Conservation (phyloP, 805 yeast genomes). For the Lipomyces spencermartinsiae region DNA sequence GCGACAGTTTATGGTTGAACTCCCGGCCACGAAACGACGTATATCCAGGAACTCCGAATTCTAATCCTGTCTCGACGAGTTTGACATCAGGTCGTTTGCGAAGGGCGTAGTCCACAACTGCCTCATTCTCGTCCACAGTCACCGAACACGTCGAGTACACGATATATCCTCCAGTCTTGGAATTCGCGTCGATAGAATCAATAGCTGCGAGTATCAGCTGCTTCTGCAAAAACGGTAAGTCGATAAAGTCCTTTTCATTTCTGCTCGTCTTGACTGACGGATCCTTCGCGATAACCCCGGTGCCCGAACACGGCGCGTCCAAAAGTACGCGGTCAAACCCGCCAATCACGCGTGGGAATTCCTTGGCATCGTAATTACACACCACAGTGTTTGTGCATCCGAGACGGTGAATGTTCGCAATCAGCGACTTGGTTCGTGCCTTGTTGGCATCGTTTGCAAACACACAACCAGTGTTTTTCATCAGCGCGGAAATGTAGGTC, state of each 20-base stretch:
- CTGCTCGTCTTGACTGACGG: constrained; percentile 91
- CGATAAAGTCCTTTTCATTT: constrained; percentile 95
- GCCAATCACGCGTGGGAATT: constrained; percentile 96
- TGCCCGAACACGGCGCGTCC: constrained; percentile 99
- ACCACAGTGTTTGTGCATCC: constrained; percentile 97
- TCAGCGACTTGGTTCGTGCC: constrained; percentile 92
- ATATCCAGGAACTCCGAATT: constrained; percentile 95
- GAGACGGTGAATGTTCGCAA: constrained; percentile 95
- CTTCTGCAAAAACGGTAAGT: constrained; percentile 95
- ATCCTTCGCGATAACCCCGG: constrained; percentile 98
- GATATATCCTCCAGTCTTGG: constrained; percentile 89
- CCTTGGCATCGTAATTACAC: constrained; percentile 97
- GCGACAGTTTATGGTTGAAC: constrained; percentile 73
- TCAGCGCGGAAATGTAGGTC: constrained; percentile 90
- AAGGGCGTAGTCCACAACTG: constrained; percentile 97
- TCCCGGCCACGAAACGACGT: constrained; percentile 91
- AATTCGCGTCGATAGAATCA: constrained; percentile 94
- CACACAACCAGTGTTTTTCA: constrained; percentile 97
- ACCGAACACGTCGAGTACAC: constrained; percentile 99
- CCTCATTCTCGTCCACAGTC: constrained; percentile 97
- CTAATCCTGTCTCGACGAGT: constrained; percentile 88
- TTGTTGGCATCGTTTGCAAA: constrained; percentile 98
- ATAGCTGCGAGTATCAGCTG: constrained; percentile 92
- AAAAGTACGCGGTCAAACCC: constrained; percentile 94
- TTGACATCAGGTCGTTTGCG: constrained; percentile 96